A percentile compares a stretch with the other conserved stretches of the same genome.
Evolutionary conservation across 2,329 filamentous ascomycete genomes (phyloP).

Genomic region (Thermomyces lanuginosus): DNA sequence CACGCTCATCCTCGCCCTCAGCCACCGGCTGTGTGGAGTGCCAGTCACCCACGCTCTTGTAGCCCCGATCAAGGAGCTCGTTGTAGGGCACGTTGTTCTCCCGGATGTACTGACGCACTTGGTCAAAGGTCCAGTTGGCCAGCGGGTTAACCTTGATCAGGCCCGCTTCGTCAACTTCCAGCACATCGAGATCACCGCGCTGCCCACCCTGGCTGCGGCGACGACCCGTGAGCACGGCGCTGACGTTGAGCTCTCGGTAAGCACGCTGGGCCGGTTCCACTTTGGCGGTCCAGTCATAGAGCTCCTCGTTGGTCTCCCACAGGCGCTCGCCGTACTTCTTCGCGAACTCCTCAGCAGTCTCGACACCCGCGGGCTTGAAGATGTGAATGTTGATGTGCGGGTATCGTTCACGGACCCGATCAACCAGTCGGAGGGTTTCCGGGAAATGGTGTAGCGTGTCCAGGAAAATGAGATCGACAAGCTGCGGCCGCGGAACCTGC

Average conservation of each 20-base stretch:
- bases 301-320: slow-evolving; percentile 71
- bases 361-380: slow-evolving; percentile 67
- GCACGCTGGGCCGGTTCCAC: slow-evolving; percentile 90
- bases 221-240: slow-evolving; percentile 81
- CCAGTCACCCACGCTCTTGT: slow-evolving; percentile 97
- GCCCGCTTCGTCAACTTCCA: slow-evolving; percentile 82
- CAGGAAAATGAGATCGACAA: slow-evolving; percentile 50
- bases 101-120: slow-evolving; percentile 76
- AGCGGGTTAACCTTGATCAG: slow-evolving; percentile 96
- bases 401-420: slow-evolving; percentile 61
- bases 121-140: slow-evolving; percentile 80
- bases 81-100: slow-evolving; percentile 89
- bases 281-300: slow-evolving; percentile 96
- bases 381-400: slow-evolving; percentile 67
- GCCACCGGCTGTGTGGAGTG: slow-evolving; percentile 85
- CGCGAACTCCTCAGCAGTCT: slow-evolving; percentile 62
- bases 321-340: slow-evolving; percentile 63
- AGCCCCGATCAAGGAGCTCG: slow-evolving; percentile 74
- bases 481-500: slow-evolving; percentile 31
- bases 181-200: slow-evolving; percentile 73
- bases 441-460: slow-evolving; percentile 71
- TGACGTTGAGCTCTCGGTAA: slow-evolving; percentile 72
- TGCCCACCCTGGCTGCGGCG: slow-evolving; percentile 84
- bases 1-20: slow-evolving; percentile 86
- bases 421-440: slow-evolving; percentile 58